Conservation (phyloP, 352 stramenopile genomes). For the Phytophthora podocarpi region DNA sequence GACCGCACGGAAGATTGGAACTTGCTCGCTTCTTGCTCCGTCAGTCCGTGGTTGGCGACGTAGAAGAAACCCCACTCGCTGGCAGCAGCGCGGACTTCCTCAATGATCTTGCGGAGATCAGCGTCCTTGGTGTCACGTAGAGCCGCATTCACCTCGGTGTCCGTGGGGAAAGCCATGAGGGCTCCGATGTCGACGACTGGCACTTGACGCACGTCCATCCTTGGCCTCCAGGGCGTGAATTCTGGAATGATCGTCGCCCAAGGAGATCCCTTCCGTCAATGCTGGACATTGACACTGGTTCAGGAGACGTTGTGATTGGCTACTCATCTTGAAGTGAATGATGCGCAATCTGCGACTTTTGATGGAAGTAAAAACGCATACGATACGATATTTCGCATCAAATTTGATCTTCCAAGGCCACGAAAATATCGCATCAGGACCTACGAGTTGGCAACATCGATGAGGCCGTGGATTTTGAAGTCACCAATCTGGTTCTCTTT, state of each 20-base stretch:
- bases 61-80: constrained; percentile 94
- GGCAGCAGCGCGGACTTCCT: too few species aligned
- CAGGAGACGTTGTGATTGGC: neutral
- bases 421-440: too few species aligned
- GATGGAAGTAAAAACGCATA: too few species aligned
- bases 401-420: too few species aligned
- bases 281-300: neutral
- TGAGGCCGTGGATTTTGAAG: constrained; percentile 6
- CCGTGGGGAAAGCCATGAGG: constrained; percentile 43
- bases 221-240: neutral
- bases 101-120: constrained; percentile 24
- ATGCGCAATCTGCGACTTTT: too few species aligned
- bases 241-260: too few species aligned
- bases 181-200: constrained; percentile 55
- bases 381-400: too few species aligned
- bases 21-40: constrained; percentile 50
- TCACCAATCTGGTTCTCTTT: constrained; percentile 18
- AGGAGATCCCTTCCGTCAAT: too few species aligned
- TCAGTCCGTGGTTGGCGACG: constrained; percentile 84
- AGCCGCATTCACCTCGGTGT: constrained; percentile 33
- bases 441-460: constrained; percentile 10
- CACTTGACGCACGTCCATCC: constrained; percentile 42
- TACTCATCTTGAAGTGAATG: constrained; percentile 5
- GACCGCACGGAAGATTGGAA: constrained; percentile 78
- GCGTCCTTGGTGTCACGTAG: constrained; percentile 9